Percentiles rank a stretch among this genome's conserved stretches.
phyloP scores from a whole-genome alignment of 2,329 filamentous ascomycete species.

The Penicillium italicum region DNA sequence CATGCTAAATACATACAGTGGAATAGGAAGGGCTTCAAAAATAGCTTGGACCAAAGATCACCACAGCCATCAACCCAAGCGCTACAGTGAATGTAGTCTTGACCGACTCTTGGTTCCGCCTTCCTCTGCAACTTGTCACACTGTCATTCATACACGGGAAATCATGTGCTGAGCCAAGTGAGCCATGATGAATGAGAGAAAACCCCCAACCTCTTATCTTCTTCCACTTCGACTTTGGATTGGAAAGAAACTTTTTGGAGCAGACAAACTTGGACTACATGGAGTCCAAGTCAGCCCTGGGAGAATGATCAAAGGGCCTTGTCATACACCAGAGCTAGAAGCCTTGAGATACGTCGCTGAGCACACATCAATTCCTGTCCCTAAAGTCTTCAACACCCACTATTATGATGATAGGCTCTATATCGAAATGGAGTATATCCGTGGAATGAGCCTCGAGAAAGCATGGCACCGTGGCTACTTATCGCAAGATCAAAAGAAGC shows the following conservation, averaged over 20 bases:
- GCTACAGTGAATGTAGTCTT: not conserved
- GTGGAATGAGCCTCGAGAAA: not conserved
- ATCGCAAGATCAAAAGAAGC: not conserved
- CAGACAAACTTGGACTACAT: not conserved
- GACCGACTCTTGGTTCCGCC: not conserved
- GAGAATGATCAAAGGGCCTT: slow-evolving; percentile 1
- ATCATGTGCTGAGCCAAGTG: too few relatives aligned
- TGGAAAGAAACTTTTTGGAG: too few relatives aligned
- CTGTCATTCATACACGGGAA: not conserved
- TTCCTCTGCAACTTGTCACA: not conserved
- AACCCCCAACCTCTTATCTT: too few relatives aligned
- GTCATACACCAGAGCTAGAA: not conserved
- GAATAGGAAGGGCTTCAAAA: not conserved
- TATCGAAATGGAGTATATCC: not conserved
- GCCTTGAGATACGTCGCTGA: not conserved
- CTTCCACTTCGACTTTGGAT: too few relatives aligned
- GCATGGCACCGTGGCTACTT: not conserved
- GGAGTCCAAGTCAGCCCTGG: slow-evolving; percentile 1
- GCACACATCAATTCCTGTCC: not conserved
- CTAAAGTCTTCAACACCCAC: not conserved
- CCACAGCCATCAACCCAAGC: not conserved
- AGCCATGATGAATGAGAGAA: too few relatives aligned
- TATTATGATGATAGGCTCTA: not conserved
- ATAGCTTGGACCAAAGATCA: not conserved
- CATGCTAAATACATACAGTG: not conserved